Conservation (phyloP, 176 grass and related monocot genomes). For the Cenchrus americanus region DNA sequence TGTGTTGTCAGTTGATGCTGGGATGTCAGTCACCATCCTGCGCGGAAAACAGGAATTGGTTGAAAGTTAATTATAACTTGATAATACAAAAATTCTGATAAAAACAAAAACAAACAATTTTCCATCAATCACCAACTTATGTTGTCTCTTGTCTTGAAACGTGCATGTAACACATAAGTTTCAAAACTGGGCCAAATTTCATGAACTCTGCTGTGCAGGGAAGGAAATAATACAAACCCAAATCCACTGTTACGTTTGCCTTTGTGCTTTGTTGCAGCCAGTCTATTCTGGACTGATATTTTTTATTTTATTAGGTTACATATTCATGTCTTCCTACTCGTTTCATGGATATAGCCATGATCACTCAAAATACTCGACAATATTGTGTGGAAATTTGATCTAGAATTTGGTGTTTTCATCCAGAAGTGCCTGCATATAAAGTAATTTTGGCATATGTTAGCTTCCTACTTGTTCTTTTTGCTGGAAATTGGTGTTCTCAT, state of each 20-base stretch:
- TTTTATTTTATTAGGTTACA: background rate
- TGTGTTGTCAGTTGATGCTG: constrained; percentile 67
- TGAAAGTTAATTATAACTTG: background rate
- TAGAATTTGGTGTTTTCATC: background rate
- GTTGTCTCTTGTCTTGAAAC: background rate
- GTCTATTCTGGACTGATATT: background rate
- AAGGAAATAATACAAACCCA: background rate
- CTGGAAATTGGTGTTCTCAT: background rate
- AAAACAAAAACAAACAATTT: background rate
- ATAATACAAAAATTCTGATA: background rate
- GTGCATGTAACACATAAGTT: background rate
- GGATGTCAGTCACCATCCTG: constrained; percentile 96
- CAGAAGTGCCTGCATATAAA: background rate
- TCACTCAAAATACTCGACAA: no score
- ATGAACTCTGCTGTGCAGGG: background rate
- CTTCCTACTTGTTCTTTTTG: no score
- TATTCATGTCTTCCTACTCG: background rate
- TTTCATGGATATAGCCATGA: background rate
- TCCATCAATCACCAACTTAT: background rate
- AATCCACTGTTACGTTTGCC: background rate
- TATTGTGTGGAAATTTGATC: no score
- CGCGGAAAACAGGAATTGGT: constrained; percentile 19
- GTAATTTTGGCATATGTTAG: no score
- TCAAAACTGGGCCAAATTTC: background rate
- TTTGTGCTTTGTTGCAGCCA: background rate